Percentiles rank a stretch among this genome's conserved stretches.
phyloP scores from a whole-genome alignment of 495 filamentous ascomycete species.

The Talaromyces liani region DNA sequence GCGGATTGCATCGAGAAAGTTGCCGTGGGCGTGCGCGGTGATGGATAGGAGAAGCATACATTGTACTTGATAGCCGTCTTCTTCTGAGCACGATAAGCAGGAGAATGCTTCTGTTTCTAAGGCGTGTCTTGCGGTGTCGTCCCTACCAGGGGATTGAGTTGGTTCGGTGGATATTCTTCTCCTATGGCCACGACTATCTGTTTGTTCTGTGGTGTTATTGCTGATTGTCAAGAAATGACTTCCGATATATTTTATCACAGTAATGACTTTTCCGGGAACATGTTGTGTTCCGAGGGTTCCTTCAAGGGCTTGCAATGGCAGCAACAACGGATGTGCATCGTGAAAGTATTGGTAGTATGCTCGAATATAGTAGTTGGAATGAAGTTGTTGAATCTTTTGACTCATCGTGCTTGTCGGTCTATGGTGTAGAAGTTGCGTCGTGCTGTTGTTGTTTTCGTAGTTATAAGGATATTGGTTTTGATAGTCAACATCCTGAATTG shows the following conservation, averaged over 20 bases:
- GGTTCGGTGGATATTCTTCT: not conserved
- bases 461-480: constrained; percentile 10
- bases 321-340: constrained; percentile 57
- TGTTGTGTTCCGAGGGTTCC: constrained; percentile 23
- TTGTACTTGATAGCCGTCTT: constrained; percentile 64
- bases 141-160: not conserved
- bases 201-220: constrained; percentile 20
- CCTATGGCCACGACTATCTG: not conserved
- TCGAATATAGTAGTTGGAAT: constrained; percentile 23
- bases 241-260: constrained; percentile 65
- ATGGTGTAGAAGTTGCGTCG: not conserved
- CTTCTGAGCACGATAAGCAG: constrained; percentile 27
- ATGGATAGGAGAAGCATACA: constrained; percentile 62
- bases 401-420: constrained; percentile 14
- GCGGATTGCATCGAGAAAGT: constrained; percentile 50
- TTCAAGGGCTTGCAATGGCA: constrained; percentile 41
- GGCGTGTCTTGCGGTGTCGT: not conserved
- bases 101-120: not conserved
- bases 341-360: constrained; percentile 61
- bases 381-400: not conserved
- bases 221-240: constrained; percentile 30
- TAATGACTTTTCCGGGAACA: constrained; percentile 30
- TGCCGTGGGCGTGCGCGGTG: constrained; percentile 55
- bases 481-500: constrained; percentile 10
- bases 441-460: not conserved